Percentiles rank a stretch among this genome's conserved stretches.
Conservation (phyloP, 176 grass and related monocot genomes). For the Musa troglodytarum region DNA sequence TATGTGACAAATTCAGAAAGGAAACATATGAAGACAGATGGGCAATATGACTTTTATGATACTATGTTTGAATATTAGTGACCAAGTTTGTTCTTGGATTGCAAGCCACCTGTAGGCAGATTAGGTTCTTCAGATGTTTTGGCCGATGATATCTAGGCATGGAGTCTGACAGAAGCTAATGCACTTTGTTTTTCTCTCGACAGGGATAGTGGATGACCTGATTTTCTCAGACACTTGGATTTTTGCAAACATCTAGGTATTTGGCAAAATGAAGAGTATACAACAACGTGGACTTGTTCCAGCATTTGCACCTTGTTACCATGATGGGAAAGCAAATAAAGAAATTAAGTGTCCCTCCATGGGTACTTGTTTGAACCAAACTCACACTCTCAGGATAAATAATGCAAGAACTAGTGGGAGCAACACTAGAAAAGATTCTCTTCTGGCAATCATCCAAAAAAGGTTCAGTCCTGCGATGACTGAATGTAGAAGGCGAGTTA, state of each 20-base stretch:
- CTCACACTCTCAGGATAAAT: not conserved
- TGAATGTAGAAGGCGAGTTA: slow-evolving; percentile 22
- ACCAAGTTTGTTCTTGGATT: not conserved
- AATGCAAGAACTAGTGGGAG: not conserved
- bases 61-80: not conserved
- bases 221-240: not conserved
- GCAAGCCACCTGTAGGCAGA: no score
- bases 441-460: not conserved
- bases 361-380: not conserved
- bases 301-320: not conserved
- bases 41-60: not conserved
- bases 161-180: not conserved
- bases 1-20: no score
- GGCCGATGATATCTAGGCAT: not conserved
- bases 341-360: slow-evolving; percentile 13
- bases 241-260: not conserved
- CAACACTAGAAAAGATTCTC: not conserved
- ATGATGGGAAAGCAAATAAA: slow-evolving; percentile 1
- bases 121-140: not conserved
- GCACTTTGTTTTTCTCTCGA: not conserved
- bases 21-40: not conserved
- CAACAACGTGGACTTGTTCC: slow-evolving; percentile 12
- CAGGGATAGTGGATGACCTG: not conserved
- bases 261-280: slow-evolving; percentile 18
- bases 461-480: slow-evolving; percentile 11